These are phyloP conservation scores for Dioszegia crocea DNA, from an alignment of 768 basidiomycete species.

Conservation along the genomic window DNA sequence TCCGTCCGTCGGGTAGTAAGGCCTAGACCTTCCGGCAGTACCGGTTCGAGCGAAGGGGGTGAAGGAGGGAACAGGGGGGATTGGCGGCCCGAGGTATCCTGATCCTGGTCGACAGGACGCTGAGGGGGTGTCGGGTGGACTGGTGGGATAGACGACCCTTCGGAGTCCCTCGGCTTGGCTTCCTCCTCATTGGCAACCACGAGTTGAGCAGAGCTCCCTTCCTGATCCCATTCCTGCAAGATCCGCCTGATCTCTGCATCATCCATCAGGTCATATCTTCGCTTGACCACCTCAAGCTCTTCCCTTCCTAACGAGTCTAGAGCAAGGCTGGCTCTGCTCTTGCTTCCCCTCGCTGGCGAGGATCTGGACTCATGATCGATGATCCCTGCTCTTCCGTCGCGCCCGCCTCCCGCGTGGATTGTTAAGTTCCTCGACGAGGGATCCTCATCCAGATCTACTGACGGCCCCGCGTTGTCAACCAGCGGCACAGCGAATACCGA, in stretches of 20 bases:
- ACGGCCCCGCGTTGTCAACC: neutral
- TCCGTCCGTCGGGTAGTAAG: neutral
- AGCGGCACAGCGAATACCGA: neutral
- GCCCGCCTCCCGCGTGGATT: neutral
- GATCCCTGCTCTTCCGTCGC: neutral
- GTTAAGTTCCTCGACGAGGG: neutral
- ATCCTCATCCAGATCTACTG: neutral
- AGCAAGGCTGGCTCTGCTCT: too few species aligned
- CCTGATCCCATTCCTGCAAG: neutral
- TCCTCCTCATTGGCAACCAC: too few species aligned
- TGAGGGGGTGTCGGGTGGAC: neutral
- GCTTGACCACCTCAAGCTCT: conserved; percentile 25
- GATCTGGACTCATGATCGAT: too few species aligned
- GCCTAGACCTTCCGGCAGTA: neutral
- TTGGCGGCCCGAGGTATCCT: neutral
- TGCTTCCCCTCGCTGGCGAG: too few species aligned
- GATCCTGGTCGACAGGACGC: too few species aligned
- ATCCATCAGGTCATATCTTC: conserved; percentile 32
- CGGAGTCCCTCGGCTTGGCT: too few species aligned
- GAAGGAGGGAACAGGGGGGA: conserved; percentile 38
- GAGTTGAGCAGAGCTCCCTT: too few species aligned
- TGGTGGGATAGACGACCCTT: too few species aligned
- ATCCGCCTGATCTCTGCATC: conserved; percentile 19
- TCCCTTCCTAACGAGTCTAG: conserved; percentile 10
- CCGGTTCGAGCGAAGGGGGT: conserved; percentile 12